These are phyloP conservation scores for Thelonectria olida DNA, from an alignment of 2,329 filamentous ascomycete genomes.

Conservation along the genomic window DNA sequence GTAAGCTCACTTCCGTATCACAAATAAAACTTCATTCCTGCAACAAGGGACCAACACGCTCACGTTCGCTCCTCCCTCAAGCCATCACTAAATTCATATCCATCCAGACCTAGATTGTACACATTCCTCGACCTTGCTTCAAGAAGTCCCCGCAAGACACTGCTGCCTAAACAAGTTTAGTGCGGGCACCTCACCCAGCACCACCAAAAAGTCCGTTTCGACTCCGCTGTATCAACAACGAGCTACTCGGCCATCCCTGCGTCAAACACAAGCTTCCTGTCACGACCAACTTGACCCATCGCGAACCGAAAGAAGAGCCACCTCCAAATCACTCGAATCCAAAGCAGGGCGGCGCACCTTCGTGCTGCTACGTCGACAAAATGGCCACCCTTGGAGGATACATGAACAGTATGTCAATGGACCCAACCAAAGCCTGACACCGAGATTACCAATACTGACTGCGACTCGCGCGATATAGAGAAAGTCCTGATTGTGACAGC, in stretches of 20 bases:
- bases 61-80: too few relatives aligned
- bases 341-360: constrained; percentile 4
- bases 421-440: constrained; percentile 13
- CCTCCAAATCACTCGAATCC: neutral
- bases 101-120: neutral
- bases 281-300: neutral
- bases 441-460: neutral
- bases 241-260: neutral
- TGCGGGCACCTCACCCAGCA: constrained; percentile 24
- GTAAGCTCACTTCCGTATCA: too few relatives aligned
- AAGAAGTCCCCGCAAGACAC: neutral
- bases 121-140: neutral
- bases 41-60: too few relatives aligned
- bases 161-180: constrained; percentile 33
- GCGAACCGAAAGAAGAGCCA: constrained; percentile 9
- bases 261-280: neutral
- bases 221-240: constrained; percentile 16
- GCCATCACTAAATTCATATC: too few relatives aligned
- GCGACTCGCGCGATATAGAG: constrained; percentile 61
- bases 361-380: constrained; percentile 17
- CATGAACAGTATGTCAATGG: constrained; percentile 50
- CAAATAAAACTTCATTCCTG: too few relatives aligned
- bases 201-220: constrained; percentile 39
- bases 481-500: constrained; percentile 92
- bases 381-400: constrained; percentile 58